A percentile compares a stretch with the other conserved stretches of the same genome.
phyloP scores from a whole-genome alignment of 225 moss, liverwort and hornwort genomes.

The Marchantia polymorpha region DNA sequence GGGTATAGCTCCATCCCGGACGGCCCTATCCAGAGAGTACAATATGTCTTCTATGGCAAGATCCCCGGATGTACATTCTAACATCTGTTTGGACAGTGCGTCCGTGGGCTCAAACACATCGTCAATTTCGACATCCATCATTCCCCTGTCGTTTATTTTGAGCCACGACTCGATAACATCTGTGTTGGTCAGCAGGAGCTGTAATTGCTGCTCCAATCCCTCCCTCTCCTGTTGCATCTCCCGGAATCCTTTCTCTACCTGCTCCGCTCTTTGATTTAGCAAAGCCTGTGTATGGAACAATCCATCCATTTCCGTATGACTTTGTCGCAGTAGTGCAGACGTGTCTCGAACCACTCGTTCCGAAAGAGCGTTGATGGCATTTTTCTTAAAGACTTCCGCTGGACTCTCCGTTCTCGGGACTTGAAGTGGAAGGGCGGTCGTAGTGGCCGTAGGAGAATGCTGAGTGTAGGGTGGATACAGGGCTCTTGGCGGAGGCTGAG shows the following conservation, averaged over 20 bases:
- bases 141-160: constrained; percentile 64
- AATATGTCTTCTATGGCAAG: constrained; percentile 92
- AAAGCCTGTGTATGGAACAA: constrained; percentile 84
- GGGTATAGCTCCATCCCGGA: constrained; percentile 77
- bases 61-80: constrained; percentile 80
- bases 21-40: constrained; percentile 84
- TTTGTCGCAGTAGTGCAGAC: constrained; percentile 48
- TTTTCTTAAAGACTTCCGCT: constrained; percentile 69
- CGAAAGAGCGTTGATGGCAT: constrained; percentile 51
- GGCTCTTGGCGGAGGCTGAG: constrained; percentile 49
- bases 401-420: constrained; percentile 59
- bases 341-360: constrained; percentile 63
- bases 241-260: constrained; percentile 70
- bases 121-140: constrained; percentile 63
- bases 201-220: constrained; percentile 88
- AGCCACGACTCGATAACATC: constrained; percentile 89
- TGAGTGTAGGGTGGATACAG: constrained; percentile 67
- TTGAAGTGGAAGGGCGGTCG: constrained; percentile 32
- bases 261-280: constrained; percentile 76
- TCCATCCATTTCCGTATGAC: constrained; percentile 77
- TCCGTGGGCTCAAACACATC: constrained; percentile 78
- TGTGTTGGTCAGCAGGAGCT: constrained; percentile 77
- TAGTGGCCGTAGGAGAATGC: constrained; percentile 33
- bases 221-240: constrained; percentile 87
- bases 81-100: constrained; percentile 81